Evolutionary conservation across 495 filamentous ascomycete genomes (phyloP).

Genomic region (Penicillium lividum): DNA sequence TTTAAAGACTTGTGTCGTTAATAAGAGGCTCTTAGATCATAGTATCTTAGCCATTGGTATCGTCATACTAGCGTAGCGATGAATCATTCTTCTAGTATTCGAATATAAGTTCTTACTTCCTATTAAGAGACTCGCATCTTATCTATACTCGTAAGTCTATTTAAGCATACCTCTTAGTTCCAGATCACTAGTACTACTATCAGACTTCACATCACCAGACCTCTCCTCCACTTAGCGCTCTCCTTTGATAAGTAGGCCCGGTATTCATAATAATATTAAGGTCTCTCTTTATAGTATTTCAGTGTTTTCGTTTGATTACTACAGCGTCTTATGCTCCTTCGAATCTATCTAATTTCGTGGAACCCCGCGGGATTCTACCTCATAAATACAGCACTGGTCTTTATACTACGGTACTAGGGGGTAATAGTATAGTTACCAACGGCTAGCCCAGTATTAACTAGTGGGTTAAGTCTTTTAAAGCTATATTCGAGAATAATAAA

Average conservation of each 20-base stretch:
- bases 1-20: no score
- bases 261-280: no score
- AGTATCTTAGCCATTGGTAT: no score
- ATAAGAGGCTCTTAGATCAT: no score
- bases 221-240: background rate
- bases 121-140: no score
- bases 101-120: no score
- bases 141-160: no score
- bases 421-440: constrained; percentile 20
- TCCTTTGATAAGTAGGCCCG: background rate
- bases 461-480: constrained; percentile 22
- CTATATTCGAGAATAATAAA: constrained; percentile 42
- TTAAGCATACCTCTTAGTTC: no score
- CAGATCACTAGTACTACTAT: no score
- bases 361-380: constrained; percentile 14
- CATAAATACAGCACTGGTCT: constrained; percentile 20
- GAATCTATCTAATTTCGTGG: constrained; percentile 1
- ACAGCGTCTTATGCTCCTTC: background rate
- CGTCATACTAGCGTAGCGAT: no score
- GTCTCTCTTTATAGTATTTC: background rate
- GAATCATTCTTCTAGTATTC: no score
- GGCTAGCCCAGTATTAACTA: constrained; percentile 21
- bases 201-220: no score
- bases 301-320: background rate
- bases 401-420: constrained; percentile 25